Evolutionary conservation across 495 filamentous ascomycete species (phyloP), one percentile per base, ranked within the genome.

Genomic region (Tirmania nivea): DNA sequence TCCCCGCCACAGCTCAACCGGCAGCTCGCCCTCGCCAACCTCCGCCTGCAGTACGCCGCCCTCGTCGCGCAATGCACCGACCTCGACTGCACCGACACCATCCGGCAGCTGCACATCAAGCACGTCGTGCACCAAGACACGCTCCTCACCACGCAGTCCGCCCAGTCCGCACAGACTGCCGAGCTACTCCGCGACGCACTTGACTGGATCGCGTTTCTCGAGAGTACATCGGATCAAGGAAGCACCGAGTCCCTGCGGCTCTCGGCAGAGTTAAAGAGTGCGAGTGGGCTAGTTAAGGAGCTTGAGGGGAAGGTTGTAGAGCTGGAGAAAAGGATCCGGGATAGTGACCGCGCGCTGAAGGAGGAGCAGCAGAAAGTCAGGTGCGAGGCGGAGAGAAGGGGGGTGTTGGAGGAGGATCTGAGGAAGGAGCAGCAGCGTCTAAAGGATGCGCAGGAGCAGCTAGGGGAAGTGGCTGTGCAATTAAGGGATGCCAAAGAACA

Each of bases 241-340:
- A 31, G 25, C 25, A 67, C 73, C 16, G 67, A 75, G 51, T 72
- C 77, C 21, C 73, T 78, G n/a, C 62, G 75, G 16, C 74, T 75
- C 52, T 59, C 59, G 35, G 74, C 80, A 55, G 68, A 89, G 11
- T 70, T 79, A 25, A 67, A 73, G 39, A 66, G 73, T 48, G 68
- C 72, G 42, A 31, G 71, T 74, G 20, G 73, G 79, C 53, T 67
- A 48, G 69, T 76, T 60, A 67, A 66, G 17, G 65, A 80, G 35
- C 76, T 84, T 90, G 62, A 70, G 81, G 50, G 69, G 77, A 42
- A 79, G 70, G 42, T 63, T 88, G 12, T 83, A 78, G 71, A 85
- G 86, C 70, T 42, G 67, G 19, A 25, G 17, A 31, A 47, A 4
- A 7, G 20, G 14, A 25, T 56, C 7, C n/a, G 36, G 4, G 35